phyloP scores from a whole-genome alignment of 228 moss, liverwort and hornwort species.

The Sphagnum magellanicum region DNA sequence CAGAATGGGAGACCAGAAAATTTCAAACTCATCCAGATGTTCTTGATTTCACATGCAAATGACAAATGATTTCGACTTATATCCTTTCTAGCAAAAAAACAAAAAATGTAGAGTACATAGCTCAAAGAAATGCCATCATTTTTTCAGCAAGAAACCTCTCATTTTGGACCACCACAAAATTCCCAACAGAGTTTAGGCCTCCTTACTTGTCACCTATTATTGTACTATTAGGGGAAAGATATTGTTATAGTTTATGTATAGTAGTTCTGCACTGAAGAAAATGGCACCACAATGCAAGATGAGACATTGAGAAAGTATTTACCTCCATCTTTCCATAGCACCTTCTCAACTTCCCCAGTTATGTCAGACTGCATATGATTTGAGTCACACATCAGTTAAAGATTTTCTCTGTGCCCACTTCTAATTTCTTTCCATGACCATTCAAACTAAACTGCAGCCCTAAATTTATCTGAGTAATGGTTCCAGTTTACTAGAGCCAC shows the following conservation, averaged over 20 bases:
- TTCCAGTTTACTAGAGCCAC: neutral
- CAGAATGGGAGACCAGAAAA: too few species aligned
- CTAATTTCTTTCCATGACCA: too few species aligned
- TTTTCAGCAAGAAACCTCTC: neutral
- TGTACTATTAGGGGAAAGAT: too few species aligned
- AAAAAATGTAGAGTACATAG: too few species aligned
- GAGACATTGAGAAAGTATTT: conserved; percentile 5
- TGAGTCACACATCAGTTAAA: neutral
- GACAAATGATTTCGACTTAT: too few species aligned
- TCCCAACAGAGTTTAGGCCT: neutral
- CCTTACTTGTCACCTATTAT: neutral
- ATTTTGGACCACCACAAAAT: neutral
- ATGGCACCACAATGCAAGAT: neutral
- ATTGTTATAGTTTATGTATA: too few species aligned
- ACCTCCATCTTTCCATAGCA: conserved; percentile 89
- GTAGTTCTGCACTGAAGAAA: too few species aligned
- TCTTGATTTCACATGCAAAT: too few species aligned
- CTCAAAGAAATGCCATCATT: neutral
- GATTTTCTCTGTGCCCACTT: too few species aligned
- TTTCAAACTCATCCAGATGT: too few species aligned
- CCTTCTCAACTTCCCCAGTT: conserved; percentile 63
- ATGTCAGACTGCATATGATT: conserved; percentile 44
- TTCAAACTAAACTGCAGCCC: too few species aligned
- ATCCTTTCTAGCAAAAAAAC: too few species aligned
- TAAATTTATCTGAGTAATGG: neutral